Evolutionary conservation across 495 filamentous ascomycete genomes (phyloP).

Genomic region (Daldinia grandis): DNA sequence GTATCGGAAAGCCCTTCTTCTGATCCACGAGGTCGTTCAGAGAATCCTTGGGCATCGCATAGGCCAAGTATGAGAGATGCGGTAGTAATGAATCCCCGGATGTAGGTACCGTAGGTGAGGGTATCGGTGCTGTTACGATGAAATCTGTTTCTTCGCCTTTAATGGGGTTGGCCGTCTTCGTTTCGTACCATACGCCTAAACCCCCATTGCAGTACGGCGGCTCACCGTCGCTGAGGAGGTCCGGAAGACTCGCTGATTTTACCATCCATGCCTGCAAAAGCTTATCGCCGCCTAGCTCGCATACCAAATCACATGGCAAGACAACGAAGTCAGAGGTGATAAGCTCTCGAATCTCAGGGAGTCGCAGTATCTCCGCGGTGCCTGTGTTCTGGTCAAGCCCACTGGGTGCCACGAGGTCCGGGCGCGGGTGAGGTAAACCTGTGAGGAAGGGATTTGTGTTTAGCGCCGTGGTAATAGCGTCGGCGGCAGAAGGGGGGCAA

Average conservation of each 20-base stretch:
- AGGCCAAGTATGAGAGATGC: conserved; percentile 70
- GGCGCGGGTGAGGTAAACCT: conserved; percentile 75
- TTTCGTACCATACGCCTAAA: conserved; percentile 88
- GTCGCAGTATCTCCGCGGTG: conserved; percentile 87
- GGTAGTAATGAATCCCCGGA: conserved; percentile 68
- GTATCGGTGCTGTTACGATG: conserved; percentile 73
- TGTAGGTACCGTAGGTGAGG: conserved; percentile 62
- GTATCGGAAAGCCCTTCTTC: conserved; percentile 72
- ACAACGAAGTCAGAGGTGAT: conserved; percentile 89
- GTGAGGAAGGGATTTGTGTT: conserved; percentile 89
- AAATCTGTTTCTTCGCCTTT: conserved; percentile 96
- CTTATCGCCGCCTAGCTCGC: conserved; percentile 82
- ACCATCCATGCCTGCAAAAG: conserved; percentile 94
- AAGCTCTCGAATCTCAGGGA: conserved; percentile 72
- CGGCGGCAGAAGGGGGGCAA: conserved; percentile 75
- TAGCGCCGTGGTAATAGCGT: conserved; percentile 78
- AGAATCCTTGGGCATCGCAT: conserved; percentile 82
- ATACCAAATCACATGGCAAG: conserved; percentile 92
- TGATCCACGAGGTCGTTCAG: conserved; percentile 80
- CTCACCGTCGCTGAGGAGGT: conserved; percentile 53
- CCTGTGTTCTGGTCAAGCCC: conserved; percentile 79
- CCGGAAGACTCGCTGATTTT: conserved; percentile 70
- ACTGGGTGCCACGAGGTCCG: conserved; percentile 76
- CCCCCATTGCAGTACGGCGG: conserved; percentile 66
- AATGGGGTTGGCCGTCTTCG: conserved; percentile 74